Percentiles rank a stretch among this genome's conserved stretches.
phyloP scores from a whole-genome alignment of 2,329 filamentous ascomycete genomes.

The Cladobotryum mycophilum region DNA sequence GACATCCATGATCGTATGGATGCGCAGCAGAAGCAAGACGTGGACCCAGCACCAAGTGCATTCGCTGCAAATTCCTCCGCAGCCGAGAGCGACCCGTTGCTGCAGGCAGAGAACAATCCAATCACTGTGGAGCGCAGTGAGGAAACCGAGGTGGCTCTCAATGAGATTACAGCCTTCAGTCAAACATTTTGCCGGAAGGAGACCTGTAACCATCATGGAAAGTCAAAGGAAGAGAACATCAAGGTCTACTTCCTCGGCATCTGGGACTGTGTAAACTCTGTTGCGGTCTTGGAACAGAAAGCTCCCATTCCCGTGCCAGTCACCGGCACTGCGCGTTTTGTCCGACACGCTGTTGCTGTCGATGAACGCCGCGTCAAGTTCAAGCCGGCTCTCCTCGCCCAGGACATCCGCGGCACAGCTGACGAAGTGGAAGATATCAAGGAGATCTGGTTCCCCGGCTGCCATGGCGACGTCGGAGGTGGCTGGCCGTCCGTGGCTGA shows the following conservation, averaged over 20 bases:
- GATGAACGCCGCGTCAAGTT: constrained; percentile 51
- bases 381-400: constrained; percentile 42
- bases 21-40: constrained; percentile 12
- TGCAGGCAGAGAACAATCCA: constrained; percentile 13
- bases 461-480: constrained; percentile 48
- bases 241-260: constrained; percentile 50
- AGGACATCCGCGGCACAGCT: constrained; percentile 28
- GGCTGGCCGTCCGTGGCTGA: constrained; percentile 37
- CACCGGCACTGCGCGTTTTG: constrained; percentile 35
- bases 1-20: constrained; percentile 28
- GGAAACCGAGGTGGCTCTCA: constrained; percentile 18
- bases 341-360: constrained; percentile 47
- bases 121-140: constrained; percentile 19
- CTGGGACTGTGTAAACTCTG: constrained; percentile 49
- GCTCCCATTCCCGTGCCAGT: constrained; percentile 33
- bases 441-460: constrained; percentile 51
- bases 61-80: neutral
- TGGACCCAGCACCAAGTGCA: neutral
- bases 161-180: constrained; percentile 40
- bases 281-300: constrained; percentile 35
- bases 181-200: constrained; percentile 41
- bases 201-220: constrained; percentile 5
- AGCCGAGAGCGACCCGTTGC: constrained; percentile 25
- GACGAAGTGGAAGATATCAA: constrained; percentile 33
- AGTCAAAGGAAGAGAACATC: constrained; percentile 28